Conservation (phyloP, 1,284 basidiomycete species). For the Thelephora terrestris region DNA sequence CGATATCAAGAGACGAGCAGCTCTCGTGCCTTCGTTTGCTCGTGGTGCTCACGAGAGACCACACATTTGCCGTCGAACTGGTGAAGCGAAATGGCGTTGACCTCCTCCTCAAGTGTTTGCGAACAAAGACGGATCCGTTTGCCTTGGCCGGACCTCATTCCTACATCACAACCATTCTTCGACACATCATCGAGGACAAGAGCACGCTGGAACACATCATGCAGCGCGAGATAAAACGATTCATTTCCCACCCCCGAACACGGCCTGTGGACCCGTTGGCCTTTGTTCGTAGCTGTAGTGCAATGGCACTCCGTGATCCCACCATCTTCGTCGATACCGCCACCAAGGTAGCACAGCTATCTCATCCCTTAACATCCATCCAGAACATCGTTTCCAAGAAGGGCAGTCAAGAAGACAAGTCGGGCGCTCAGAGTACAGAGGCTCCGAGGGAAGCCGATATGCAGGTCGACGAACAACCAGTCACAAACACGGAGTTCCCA, state of each 20-base stretch:
- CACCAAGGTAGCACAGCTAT: constrained; percentile 62
- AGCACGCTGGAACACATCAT: constrained; percentile 63
- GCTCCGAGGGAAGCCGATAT: constrained; percentile 34
- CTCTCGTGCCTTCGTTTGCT: constrained; percentile 73
- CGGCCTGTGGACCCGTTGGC: constrained; percentile 61
- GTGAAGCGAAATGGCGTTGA: constrained; percentile 54
- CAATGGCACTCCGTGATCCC: constrained; percentile 79
- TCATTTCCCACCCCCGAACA: constrained; percentile 62
- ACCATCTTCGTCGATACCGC: constrained; percentile 70
- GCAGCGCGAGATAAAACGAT: constrained; percentile 73
- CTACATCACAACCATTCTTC: constrained; percentile 79
- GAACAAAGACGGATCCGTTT: constrained; percentile 34
- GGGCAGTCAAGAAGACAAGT: not conserved
- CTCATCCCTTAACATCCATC: constrained; percentile 48
- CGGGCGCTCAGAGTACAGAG: constrained; percentile 13
- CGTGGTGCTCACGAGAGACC: constrained; percentile 72
- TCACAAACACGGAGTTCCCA: constrained; percentile 8
- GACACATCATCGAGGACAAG: constrained; percentile 83
- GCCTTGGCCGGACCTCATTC: constrained; percentile 63
- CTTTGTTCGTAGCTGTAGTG: constrained; percentile 71
- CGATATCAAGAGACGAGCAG: constrained; percentile 67
- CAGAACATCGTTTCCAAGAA: constrained; percentile 59
- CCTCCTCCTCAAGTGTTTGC: constrained; percentile 59
- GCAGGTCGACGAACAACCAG: constrained; percentile 50
- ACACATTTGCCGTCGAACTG: constrained; percentile 48